Conservation (phyloP, 305 asterid species). For the Fraxinus baroniana region DNA sequence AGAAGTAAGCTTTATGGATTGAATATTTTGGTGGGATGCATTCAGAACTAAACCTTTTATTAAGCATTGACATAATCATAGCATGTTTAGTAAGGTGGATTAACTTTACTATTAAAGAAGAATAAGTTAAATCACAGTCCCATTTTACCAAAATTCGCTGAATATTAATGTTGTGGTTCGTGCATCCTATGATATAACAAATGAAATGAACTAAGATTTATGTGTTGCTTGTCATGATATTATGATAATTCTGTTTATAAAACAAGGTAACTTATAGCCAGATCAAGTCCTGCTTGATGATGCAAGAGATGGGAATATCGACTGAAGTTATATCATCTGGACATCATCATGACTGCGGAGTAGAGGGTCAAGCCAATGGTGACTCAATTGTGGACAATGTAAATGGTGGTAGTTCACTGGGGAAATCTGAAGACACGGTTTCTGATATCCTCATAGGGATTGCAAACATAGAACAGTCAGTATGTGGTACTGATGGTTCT, state of each 20-base stretch:
- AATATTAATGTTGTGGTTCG: background rate
- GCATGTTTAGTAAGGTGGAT: background rate
- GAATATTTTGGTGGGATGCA: conserved; percentile 8
- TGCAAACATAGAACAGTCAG: conserved; percentile 14
- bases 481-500: conserved; percentile 28
- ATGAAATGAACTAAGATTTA: background rate
- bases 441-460: conserved; percentile 19
- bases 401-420: conserved; percentile 16
- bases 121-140: background rate
- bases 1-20: conserved; percentile 50
- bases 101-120: background rate
- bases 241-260: background rate
- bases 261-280: conserved; percentile 64
- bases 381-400: conserved; percentile 18
- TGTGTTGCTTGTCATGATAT: background rate
- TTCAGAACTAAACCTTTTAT: background rate
- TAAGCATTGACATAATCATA: background rate
- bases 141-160: background rate
- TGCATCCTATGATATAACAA: background rate
- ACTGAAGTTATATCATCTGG: conserved; percentile 28
- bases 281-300: conserved; percentile 55
- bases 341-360: conserved; percentile 23
- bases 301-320: conserved; percentile 60
- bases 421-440: conserved; percentile 18
- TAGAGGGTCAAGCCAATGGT: conserved; percentile 16